Conservation (phyloP, 1,284 basidiomycete species). For the Cryptococcus deneoformans region DNA sequence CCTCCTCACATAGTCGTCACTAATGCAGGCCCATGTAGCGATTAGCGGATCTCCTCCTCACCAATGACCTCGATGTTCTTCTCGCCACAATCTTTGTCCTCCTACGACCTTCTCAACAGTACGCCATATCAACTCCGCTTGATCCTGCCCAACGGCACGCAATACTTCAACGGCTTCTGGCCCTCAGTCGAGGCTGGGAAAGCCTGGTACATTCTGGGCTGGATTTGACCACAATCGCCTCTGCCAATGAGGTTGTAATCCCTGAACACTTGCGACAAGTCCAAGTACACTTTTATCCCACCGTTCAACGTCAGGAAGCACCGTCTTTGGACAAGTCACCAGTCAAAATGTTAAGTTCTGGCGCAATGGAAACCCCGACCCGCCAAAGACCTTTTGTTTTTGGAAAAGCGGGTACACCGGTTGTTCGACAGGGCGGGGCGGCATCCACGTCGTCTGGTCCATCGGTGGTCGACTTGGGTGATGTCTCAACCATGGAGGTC, state of each 20-base stretch:
- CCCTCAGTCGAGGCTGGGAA: slow-evolving; percentile 45
- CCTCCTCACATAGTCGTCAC: background rate
- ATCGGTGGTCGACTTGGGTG: slow-evolving; percentile 6
- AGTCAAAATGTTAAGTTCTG: slow-evolving; percentile 4
- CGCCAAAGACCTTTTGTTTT: slow-evolving; percentile 9
- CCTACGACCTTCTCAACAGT: slow-evolving; percentile 91
- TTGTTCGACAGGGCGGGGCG: background rate
- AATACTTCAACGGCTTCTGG: slow-evolving; percentile 37
- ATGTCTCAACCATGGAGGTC: slow-evolving; percentile 8
- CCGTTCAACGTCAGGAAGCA: background rate
- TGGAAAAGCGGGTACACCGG: background rate
- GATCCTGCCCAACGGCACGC: slow-evolving; percentile 52
- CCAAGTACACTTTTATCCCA: slow-evolving; percentile 15
- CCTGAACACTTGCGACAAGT: slow-evolving; percentile 12
- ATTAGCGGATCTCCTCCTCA: slow-evolving; percentile 81
- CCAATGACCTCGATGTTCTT: slow-evolving; percentile 85
- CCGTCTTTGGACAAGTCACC: slow-evolving; percentile 11
- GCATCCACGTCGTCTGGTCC: background rate
- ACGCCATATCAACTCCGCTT: slow-evolving; percentile 69
- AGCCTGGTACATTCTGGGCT: slow-evolving; percentile 40
- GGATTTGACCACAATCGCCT: slow-evolving; percentile 16
- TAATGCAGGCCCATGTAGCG: slow-evolving; percentile 56
- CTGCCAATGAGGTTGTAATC: slow-evolving; percentile 4
- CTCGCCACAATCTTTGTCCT: slow-evolving; percentile 80
- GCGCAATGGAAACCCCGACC: slow-evolving; percentile 24